Evolutionary conservation across 352 stramenopile genomes (phyloP), one percentile per base, ranked within the genome.

Genomic region (Phytophthora uliginosa): DNA sequence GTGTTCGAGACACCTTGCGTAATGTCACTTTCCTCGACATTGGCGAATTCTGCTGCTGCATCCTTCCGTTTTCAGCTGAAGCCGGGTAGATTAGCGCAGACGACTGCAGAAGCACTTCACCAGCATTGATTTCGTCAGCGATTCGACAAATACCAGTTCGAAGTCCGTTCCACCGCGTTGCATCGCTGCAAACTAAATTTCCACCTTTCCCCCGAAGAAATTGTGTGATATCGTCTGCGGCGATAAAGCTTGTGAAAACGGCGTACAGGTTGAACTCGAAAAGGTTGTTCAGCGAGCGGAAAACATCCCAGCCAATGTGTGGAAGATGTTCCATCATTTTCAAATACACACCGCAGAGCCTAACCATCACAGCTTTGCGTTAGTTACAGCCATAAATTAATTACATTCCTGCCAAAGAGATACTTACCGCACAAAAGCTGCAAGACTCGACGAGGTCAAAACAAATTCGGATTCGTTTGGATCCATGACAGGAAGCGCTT

Each of bases 311-410:
- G 15, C 79, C 71, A 28, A 93, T 83, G 34, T 91, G 79, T 13
- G 88, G 88, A 50, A 97, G 59, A 31, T 95, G 77, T 59, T 95
- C 77, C 88, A 97, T 95, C 79, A 95, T 94, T 77, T 97, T 97
- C 51, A 97, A 59, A 55, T 97, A 95, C 10, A 94, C 79, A 38
- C 90, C 90, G 33, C 86, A 94, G 33, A 96, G 80, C 0, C 89
- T 95, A 66, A 58, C 24, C 58, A 28, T 20, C 56, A 63, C 8
- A 65, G 50, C 48, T 26, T 40, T 45, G 28, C 0, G 61, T 69
- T 33, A 73, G 61, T 47, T 22, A 40, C 13, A 40, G 7, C 1
- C 8, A 31, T 42, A 42, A 17, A 18, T 42, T 6, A 42, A 15
- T 1, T 18, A 1, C 1, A 18, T 42, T 6, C 12, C 12, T 42